Evolutionary conservation across 257 asterid species (phyloP).

Genomic region (Vinca minor): DNA sequence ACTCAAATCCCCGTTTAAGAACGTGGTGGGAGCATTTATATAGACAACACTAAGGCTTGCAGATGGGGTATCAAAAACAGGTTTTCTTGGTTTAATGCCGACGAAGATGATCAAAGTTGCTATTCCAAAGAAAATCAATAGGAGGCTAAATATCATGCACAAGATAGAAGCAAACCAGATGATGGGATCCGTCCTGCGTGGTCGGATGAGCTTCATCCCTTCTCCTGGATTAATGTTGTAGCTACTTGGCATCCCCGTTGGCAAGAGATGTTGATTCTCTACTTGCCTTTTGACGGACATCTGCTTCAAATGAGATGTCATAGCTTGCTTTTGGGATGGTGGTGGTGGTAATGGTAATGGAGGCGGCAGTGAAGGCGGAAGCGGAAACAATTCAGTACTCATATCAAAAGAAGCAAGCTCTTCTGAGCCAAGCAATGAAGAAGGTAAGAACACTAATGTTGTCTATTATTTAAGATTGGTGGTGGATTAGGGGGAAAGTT

Average conservation of each 20-base stretch:
- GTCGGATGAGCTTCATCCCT: constrained; percentile 36
- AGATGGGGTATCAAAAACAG: constrained; percentile 56
- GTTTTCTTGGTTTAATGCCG: constrained; percentile 52
- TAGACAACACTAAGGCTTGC: constrained; percentile 49
- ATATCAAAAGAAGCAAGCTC: constrained; percentile 5
- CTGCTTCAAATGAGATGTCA: constrained; percentile 33
- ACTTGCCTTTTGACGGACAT: constrained; percentile 31
- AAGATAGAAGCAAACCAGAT: constrained; percentile 64
- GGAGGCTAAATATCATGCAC: constrained; percentile 58
- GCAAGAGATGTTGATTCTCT: constrained; percentile 21
- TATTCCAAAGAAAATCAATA: constrained; percentile 61
- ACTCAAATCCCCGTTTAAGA: constrained; percentile 44
- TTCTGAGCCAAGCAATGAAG: no score
- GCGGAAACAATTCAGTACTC: constrained; percentile 32
- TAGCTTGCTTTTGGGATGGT: constrained; percentile 23
- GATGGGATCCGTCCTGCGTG: constrained; percentile 48
- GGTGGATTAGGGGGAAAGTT: no score
- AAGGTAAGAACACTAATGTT: no score
- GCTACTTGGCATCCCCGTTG: constrained; percentile 27
- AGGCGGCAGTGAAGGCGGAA: constrained; percentile 22
- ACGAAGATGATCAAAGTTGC: constrained; percentile 48
- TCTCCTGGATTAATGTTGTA: constrained; percentile 37
- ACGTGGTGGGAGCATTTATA: constrained; percentile 41
- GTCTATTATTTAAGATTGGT: no score
- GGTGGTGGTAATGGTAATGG: constrained; percentile 22